Evolutionary conservation across 2,329 filamentous ascomycete genomes (phyloP).

Genomic region (Pestalotiopsis fici): DNA sequence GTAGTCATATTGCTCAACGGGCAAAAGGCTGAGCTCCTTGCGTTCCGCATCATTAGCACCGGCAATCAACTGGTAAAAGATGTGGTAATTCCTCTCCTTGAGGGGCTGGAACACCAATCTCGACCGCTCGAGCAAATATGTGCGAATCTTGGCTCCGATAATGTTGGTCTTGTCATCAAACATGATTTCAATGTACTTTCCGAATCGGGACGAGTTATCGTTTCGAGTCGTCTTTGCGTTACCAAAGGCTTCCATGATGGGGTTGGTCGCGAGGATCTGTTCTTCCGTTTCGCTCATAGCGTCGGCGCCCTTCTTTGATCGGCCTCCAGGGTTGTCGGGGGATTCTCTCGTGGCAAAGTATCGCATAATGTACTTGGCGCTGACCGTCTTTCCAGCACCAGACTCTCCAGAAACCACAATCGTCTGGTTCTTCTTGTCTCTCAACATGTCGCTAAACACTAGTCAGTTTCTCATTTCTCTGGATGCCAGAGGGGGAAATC

Average conservation of each 20-base stretch:
- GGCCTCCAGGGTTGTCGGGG: slow-evolving; percentile 80
- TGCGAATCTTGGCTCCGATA: slow-evolving; percentile 95
- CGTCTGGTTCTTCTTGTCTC: slow-evolving; percentile 94
- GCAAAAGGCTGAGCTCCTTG: slow-evolving; percentile 75
- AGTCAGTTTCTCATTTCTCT: slow-evolving; percentile 35
- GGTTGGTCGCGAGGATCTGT: slow-evolving; percentile 96
- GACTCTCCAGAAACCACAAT: slow-evolving; percentile 99
- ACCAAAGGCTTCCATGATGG: slow-evolving; percentile 99
- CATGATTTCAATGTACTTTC: slow-evolving; percentile 99
- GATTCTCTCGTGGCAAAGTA: slow-evolving; percentile 98
- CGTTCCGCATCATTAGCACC: slow-evolving; percentile 85
- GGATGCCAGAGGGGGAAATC: slow-evolving; percentile 16
- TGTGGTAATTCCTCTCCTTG: slow-evolving; percentile 98
- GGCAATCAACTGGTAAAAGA: slow-evolving; percentile 96
- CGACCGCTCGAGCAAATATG: slow-evolving; percentile 92
- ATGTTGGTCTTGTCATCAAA: slow-evolving; percentile 95
- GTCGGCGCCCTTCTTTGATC: slow-evolving; percentile 73
- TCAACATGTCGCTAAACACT: slow-evolving; percentile 81
- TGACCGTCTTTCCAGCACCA: slow-evolving; percentile 97
- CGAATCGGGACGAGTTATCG: slow-evolving; percentile 98
- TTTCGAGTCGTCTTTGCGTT: slow-evolving; percentile 99
- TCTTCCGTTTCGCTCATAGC: slow-evolving; percentile 97
- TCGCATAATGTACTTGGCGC: slow-evolving; percentile 99
- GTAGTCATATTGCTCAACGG: slow-evolving; percentile 92
- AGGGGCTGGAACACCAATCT: slow-evolving; percentile 95